Evolutionary conservation across 306 rosid genomes (phyloP).

Genomic region (Quercus alba): DNA sequence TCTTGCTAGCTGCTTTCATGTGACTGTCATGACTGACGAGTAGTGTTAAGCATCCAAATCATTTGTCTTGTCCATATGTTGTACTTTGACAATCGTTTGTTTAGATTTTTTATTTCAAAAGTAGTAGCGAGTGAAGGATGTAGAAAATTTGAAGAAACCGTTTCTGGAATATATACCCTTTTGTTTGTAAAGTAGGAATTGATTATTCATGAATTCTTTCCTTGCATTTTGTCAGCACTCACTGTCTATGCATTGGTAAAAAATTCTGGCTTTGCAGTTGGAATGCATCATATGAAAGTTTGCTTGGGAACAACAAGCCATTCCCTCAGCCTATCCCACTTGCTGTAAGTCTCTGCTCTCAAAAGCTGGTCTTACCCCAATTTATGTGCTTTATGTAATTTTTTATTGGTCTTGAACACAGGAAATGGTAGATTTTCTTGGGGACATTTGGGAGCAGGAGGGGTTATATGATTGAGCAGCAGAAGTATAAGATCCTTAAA

Average conservation of each 20-base stretch:
- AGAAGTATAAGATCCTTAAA: slow-evolving; percentile 23
- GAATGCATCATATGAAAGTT: slow-evolving; percentile 80
- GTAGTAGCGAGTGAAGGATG: neutral
- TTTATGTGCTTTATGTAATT: neutral
- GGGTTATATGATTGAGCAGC: slow-evolving; percentile 76
- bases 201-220: slow-evolving; percentile 35
- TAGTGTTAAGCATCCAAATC: neutral
- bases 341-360: slow-evolving; percentile 44
- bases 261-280: slow-evolving; percentile 79
- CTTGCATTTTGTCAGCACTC: slow-evolving; percentile 48
- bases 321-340: slow-evolving; percentile 84
- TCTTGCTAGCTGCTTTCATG: neutral
- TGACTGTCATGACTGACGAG: neutral
- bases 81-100: neutral
- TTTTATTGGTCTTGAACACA: slow-evolving; percentile 21
- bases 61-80: neutral
- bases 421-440: slow-evolving; percentile 99
- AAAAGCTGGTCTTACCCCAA: neutral
- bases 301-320: slow-evolving; percentile 82
- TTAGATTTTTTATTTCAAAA: neutral
- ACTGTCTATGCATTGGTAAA: slow-evolving; percentile 55
- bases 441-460: slow-evolving; percentile 91
- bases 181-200: slow-evolving; percentile 18
- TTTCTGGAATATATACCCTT: neutral
- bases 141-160: slow-evolving; percentile 12